phyloP scores from a whole-genome alignment of 2,329 filamentous ascomycete genomes.

The Hortaea sp. region DNA sequence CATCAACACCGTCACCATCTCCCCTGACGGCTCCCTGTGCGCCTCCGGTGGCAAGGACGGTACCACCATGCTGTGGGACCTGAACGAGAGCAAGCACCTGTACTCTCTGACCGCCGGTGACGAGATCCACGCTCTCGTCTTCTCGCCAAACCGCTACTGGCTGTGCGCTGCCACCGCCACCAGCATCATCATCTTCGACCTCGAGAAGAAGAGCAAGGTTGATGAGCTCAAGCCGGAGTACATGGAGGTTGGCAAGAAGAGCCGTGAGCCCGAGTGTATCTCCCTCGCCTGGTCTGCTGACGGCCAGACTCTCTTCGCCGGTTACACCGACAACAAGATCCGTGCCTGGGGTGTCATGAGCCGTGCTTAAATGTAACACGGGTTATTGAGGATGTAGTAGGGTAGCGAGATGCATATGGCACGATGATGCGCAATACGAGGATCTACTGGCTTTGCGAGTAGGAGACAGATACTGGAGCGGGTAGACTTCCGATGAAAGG shows the following conservation, averaged over 20 bases:
- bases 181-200: constrained; percentile 99
- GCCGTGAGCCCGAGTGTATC: constrained; percentile 95
- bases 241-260: constrained; percentile 95
- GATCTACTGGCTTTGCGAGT: constrained; percentile 17
- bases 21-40: constrained; percentile 96
- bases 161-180: constrained; percentile 94
- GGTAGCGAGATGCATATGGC: constrained; percentile 10
- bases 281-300: constrained; percentile 96
- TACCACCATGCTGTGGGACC: constrained; percentile 99
- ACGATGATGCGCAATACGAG: constrained; percentile 30
- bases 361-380: constrained; percentile 42
- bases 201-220: constrained; percentile 99
- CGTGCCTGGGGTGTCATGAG: constrained; percentile 97
- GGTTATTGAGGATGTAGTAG: background rate
- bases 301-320: constrained; percentile 97
- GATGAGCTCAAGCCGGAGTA: constrained; percentile 99
- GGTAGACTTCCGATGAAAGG: constrained; percentile 27
- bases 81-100: constrained; percentile 99
- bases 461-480: constrained; percentile 10
- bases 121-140: constrained; percentile 99
- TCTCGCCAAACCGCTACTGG: constrained; percentile 99
- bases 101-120: constrained; percentile 99
- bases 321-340: constrained; percentile 99
- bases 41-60: constrained; percentile 99
- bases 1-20: constrained; percentile 99